Evolutionary conservation across 2,329 filamentous ascomycete genomes (phyloP).

Genomic region (Ceratocystis variospora): DNA sequence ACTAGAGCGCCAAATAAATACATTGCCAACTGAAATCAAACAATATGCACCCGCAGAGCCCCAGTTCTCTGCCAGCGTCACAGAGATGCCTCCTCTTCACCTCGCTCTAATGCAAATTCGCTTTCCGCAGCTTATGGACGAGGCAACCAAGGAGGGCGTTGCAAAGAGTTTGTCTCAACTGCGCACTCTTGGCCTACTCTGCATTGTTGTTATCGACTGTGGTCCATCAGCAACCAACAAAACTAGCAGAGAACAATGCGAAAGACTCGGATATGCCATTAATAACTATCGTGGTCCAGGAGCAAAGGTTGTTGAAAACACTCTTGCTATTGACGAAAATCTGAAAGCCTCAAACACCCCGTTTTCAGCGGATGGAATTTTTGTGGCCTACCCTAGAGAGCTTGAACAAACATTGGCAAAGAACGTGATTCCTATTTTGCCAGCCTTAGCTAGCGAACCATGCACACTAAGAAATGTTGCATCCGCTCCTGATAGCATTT

Average conservation of each 20-base stretch:
- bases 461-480: slow-evolving; percentile 10
- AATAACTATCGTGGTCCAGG: slow-evolving; percentile 54
- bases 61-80: background rate
- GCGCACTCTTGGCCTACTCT: slow-evolving; percentile 63
- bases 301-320: slow-evolving; percentile 50
- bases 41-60: slow-evolving; percentile 20
- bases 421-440: slow-evolving; percentile 14
- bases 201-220: slow-evolving; percentile 72
- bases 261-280: slow-evolving; percentile 61
- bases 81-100: slow-evolving; percentile 32
- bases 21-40: background rate
- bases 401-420: slow-evolving; percentile 9
- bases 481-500: slow-evolving; percentile 43
- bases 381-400: slow-evolving; percentile 13
- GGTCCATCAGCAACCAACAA: slow-evolving; percentile 30
- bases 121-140: slow-evolving; percentile 55
- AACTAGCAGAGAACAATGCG: slow-evolving; percentile 47
- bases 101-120: slow-evolving; percentile 78
- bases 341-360: background rate
- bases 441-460: slow-evolving; percentile 15
- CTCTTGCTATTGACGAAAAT: slow-evolving; percentile 21
- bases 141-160: slow-evolving; percentile 57
- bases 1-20: background rate
- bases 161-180: slow-evolving; percentile 76
- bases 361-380: slow-evolving; percentile 12